Evolutionary conservation across 768 basidiomycete species (phyloP), one percentile per base, ranked within the genome.

Genomic region (Omphalotus guepiniiformis): DNA sequence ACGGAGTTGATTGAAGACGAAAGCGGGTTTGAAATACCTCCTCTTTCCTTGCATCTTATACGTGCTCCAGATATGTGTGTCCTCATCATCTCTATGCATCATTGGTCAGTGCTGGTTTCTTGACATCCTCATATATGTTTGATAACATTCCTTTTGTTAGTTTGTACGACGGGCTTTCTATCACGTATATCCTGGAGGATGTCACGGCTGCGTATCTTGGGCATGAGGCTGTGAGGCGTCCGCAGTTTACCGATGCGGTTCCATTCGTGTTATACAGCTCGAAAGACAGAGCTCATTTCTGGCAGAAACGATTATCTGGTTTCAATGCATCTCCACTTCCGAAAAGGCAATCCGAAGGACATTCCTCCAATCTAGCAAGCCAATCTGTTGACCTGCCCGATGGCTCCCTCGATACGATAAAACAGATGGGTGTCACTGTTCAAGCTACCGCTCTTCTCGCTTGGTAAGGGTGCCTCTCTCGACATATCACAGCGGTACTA

Each of bases 171-270:
- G 47, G 47, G 13, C 28, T 48, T 9, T 48, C 47, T 23, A 8
- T 48, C 32, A 26, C 47, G 7, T 48, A 48, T 21, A 29, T 48
- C 9, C 34, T 48, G 15, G 47, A 48, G n/a, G 47, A 48, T 41
- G 47, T 48, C 13, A 23, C 47, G 3, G 39, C 47, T 19, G 26
- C 28, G 5, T 48, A 41, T 41, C 39, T 16, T 26, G 47, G 39
- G 19, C 21, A 23, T 6, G 27, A 39, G 18, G 6, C 18, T 39
- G 19, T 28, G 18, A 29, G 18, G 25, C 35, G 46, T 11, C 46
- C 47, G 29, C 47, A 48, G 19, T 48, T 48, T 28, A 41, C 39
- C 13, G 39, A 25, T 19, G 47, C 47, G 11, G 47, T 48, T 4
- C 47, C 47, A 5, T 41, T 40, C 22, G 36, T 48, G 22, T 36